These are phyloP conservation scores for Amauroascus niger DNA, from an alignment of 2,329 filamentous ascomycete genomes.

Conservation along the genomic window DNA sequence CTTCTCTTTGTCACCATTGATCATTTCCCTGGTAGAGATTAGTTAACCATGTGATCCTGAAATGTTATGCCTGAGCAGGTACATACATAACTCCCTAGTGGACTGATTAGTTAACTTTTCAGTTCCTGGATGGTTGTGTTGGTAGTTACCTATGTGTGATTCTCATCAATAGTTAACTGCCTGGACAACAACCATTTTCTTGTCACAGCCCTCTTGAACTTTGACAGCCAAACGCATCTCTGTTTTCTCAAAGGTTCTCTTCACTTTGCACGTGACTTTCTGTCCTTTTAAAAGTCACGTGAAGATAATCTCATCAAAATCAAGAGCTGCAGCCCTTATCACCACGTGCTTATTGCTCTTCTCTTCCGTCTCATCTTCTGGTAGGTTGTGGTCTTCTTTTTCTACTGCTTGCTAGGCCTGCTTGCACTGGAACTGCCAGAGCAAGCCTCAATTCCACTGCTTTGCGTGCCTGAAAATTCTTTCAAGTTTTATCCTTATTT, in stretches of 20 bases:
- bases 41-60: too few relatives aligned
- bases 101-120: too few relatives aligned
- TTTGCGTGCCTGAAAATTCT: not conserved
- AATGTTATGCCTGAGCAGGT: too few relatives aligned
- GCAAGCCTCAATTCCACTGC: not conserved
- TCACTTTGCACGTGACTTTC: not conserved
- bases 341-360: constrained; percentile 3
- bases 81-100: too few relatives aligned
- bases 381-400: not conserved
- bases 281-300: not conserved
- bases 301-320: not conserved
- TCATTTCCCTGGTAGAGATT: too few relatives aligned
- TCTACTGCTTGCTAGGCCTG: not conserved
- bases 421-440: constrained; percentile 5
- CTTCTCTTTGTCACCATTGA: not conserved
- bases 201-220: too few relatives aligned
- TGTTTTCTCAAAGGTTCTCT: too few relatives aligned
- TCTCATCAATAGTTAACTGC: too few relatives aligned
- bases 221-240: too few relatives aligned
- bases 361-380: constrained; percentile 4
- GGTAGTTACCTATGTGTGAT: too few relatives aligned
- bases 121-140: too few relatives aligned
- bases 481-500: not conserved
- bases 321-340: constrained; percentile 6
- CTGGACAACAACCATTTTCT: too few relatives aligned